phyloP scores from a whole-genome alignment of 371 early-diverging fungal species.

The Lichtheimia corymbifera region DNA sequence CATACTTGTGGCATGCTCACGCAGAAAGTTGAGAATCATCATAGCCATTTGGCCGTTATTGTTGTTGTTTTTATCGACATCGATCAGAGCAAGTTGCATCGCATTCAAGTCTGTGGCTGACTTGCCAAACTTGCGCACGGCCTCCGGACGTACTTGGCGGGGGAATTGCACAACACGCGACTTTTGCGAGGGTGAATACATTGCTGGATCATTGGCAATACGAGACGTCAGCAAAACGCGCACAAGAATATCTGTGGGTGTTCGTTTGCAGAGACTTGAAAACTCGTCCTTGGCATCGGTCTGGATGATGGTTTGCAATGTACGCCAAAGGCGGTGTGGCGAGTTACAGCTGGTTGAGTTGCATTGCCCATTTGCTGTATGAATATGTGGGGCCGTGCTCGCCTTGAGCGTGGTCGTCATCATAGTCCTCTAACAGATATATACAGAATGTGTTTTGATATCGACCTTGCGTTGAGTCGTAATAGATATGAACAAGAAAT shows the following conservation, averaged over 20 bases:
- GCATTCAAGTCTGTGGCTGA: constrained; percentile 22
- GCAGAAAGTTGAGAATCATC: neutral
- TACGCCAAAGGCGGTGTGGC: constrained; percentile 31
- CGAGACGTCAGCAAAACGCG: constrained; percentile 34
- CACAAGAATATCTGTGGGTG: constrained; percentile 12
- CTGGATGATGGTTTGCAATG: constrained; percentile 31
- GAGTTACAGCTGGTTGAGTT: constrained; percentile 28
- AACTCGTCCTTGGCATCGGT: constrained; percentile 30
- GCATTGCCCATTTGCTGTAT: constrained; percentile 22
- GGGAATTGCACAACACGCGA: constrained; percentile 27
- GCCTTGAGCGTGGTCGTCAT: constrained; percentile 13
- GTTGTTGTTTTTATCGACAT: neutral
- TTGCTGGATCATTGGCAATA: constrained; percentile 29
- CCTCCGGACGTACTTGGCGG: constrained; percentile 16
- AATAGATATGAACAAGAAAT: constrained; percentile 10
- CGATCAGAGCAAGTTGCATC: constrained; percentile 20
- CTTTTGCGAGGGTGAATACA: constrained; percentile 27
- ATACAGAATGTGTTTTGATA: constrained; percentile 2
- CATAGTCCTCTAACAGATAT: neutral
- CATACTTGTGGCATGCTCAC: constrained; percentile 11
- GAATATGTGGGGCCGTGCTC: too few species aligned
- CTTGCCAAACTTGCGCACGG: constrained; percentile 26
- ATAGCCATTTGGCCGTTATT: neutral
- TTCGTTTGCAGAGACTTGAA: constrained; percentile 17
- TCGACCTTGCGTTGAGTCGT: neutral